Base-by-base conservation (phyloP, 2,329 filamentous ascomycete genomes). In the Tolypocladium album region DNA sequence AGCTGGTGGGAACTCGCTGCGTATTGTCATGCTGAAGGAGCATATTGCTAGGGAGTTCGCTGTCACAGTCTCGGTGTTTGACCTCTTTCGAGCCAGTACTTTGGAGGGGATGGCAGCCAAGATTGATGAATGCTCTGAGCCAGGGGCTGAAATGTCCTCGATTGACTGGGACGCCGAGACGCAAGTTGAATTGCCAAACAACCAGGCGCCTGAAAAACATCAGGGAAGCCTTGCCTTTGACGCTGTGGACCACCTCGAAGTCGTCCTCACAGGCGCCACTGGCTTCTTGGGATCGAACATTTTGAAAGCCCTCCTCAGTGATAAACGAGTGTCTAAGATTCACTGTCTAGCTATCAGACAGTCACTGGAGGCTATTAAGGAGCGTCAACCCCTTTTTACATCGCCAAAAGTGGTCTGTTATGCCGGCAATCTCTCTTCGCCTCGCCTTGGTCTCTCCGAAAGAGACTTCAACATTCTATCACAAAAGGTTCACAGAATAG, bases 291-390 rank as follows among this genome's bases (percentile, higher is more conserved):
- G 24, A 61, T 64, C 60, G 9, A 39, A 38, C 20, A 59, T 62
- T 31, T 47, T 62, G 27, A 6, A 56, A 38, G 13, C 9, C 22
- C 45, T 62, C 17, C 22, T 74, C 0, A 60, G 64, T 2, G 59
- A 73, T 4, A 36, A 65, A 0, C 55, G 59, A 0, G 69, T 82
- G 0, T 38, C 59, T 1, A 67, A 66, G 15, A 66, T 83, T 1
- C 74, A 79, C 64, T 80, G 78, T 61, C 55, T 82, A 12, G 78
- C 77, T 6, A 67, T 79, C 4, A 50, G 58, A 43, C 55, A 53
- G 12, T 53, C 1, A 66, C 71, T n/a, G 43, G 40, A 31, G n/a
- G 43, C 15, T n/a, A 1, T 24, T 13, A 13, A 40, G n/a, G 43
- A 58, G 43, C 1, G 52, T 63, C 45, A 61, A 50, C 20, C 39